These are phyloP conservation scores for Alloteropsis angusta DNA, from an alignment of 202 grass and related monocot genomes.

Conservation along the genomic window DNA sequence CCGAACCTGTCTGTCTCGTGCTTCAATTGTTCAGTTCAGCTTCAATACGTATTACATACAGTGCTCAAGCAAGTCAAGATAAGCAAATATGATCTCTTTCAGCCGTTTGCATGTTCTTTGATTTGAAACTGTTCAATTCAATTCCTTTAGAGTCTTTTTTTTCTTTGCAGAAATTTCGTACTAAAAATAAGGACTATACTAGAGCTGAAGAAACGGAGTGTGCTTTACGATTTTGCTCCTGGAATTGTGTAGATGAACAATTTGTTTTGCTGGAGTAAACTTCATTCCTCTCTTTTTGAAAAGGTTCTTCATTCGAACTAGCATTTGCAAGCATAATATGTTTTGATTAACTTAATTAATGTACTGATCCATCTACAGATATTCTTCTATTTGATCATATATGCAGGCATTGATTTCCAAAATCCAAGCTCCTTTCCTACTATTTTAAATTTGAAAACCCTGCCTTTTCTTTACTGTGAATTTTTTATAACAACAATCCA, in stretches of 20 bases:
- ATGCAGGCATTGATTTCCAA: background rate
- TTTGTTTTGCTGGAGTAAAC: background rate
- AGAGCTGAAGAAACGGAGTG: background rate
- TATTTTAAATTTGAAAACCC: background rate
- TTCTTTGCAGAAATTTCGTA: background rate
- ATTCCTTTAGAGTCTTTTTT: background rate
- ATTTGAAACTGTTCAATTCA: background rate
- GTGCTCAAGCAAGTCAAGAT: background rate
- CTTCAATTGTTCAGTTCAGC: background rate
- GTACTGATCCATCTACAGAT: background rate
- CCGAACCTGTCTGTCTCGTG: background rate
- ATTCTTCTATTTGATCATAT: background rate
- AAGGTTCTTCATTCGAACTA: background rate
- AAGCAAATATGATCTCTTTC: background rate
- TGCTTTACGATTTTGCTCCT: background rate
- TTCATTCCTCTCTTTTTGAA: background rate
- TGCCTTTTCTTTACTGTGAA: background rate
- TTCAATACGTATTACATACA: background rate
- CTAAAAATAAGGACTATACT: background rate
- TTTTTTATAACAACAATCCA: background rate
- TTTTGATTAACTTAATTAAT: background rate
- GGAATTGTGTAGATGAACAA: background rate
- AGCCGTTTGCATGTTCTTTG: background rate
- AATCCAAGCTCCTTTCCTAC: background rate
- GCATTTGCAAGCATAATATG: background rate